Conservation (phyloP, 139 green algal genomes). For the Picochlorum sp. region DNA sequence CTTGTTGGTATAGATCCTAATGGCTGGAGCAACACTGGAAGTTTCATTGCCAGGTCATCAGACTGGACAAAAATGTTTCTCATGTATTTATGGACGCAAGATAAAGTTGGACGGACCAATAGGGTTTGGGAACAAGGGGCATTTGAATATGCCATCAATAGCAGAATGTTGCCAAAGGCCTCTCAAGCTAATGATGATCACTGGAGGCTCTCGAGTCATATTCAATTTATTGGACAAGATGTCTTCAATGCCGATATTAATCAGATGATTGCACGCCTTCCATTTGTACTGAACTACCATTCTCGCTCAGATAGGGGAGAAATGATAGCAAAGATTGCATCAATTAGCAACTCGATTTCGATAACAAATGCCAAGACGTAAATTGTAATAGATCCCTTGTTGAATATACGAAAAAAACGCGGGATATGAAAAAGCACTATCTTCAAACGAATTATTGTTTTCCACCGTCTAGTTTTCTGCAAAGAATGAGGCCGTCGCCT, state of each 20-base stretch:
- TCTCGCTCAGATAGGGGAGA: background rate
- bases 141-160: background rate
- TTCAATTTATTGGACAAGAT: background rate
- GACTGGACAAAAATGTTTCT: background rate
- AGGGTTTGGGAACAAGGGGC: background rate
- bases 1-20: background rate
- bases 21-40: background rate
- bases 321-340: too few species aligned
- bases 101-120: background rate
- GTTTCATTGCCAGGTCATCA: background rate
- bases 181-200: background rate
- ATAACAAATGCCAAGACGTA: too few species aligned
- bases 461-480: constrained; percentile 46
- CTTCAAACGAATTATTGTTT: background rate
- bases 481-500: constrained; percentile 78
- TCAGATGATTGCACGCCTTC: background rate
- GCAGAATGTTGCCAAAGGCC: background rate
- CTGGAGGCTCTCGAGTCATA: background rate
- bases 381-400: too few species aligned
- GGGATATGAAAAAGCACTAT: too few species aligned
- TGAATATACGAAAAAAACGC: too few species aligned
- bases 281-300: background rate
- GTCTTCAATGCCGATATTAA: background rate
- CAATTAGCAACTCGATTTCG: too few species aligned
- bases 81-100: background rate